Conservation (phyloP, 2,329 filamentous ascomycete species). For the Tolypocladium tropicale region DNA sequence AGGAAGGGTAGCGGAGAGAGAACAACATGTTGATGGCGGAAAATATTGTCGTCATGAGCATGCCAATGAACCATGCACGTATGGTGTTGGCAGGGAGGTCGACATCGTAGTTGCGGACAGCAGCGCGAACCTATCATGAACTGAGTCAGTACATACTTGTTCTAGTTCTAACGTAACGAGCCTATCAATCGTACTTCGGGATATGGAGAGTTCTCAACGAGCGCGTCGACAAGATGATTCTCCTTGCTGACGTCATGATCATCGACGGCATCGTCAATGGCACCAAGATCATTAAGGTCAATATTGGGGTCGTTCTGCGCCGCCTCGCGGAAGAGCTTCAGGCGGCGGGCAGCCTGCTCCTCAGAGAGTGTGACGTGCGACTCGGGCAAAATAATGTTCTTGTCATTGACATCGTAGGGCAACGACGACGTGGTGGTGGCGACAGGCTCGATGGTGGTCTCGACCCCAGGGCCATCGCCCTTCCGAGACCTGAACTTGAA, state of each 20-base stretch:
- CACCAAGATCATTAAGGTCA: neutral
- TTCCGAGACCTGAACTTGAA: neutral
- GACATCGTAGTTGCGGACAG: constrained; percentile 32
- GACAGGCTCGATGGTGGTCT: neutral
- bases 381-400: neutral
- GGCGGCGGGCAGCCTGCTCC: neutral
- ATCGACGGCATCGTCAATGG: neutral
- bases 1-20: constrained; percentile 27
- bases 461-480: neutral
- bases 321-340: neutral
- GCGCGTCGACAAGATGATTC: neutral
- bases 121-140: constrained; percentile 10
- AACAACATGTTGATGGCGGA: constrained; percentile 29
- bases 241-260: neutral
- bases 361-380: neutral
- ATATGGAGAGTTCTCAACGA: neutral
- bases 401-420: neutral
- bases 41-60: constrained; percentile 33
- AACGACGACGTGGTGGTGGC: neutral
- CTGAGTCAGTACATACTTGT: neutral
- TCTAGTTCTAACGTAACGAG: neutral
- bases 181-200: neutral
- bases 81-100: constrained; percentile 24
- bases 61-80: constrained; percentile 32
- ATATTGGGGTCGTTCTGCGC: neutral